A percentile compares a stretch with the other conserved stretches of the same genome.
Conservation (phyloP, 2,329 filamentous ascomycete species). For the Epichloe elymi region DNA sequence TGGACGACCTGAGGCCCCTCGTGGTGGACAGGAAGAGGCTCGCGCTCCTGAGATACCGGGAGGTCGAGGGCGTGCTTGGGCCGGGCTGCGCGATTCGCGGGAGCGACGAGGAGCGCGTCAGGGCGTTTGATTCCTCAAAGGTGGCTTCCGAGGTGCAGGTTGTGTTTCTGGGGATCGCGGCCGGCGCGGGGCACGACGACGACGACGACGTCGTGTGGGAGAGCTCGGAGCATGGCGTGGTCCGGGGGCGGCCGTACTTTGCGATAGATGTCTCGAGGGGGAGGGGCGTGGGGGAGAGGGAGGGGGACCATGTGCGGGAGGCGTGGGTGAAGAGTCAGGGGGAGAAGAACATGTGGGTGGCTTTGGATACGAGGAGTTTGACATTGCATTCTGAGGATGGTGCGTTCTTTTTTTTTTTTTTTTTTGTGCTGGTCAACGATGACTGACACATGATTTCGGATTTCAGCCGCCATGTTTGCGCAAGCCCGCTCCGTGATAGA, state of each 20-base stretch:
- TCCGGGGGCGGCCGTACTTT: conserved; percentile 73
- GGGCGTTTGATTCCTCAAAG: conserved; percentile 63
- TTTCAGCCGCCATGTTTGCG: conserved; percentile 74
- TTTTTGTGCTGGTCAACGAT: no score
- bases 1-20: conserved; percentile 68
- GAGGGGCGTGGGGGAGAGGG: conserved; percentile 42
- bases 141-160: conserved; percentile 50
- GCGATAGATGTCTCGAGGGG: conserved; percentile 77
- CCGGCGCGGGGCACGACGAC: conserved; percentile 26
- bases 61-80: conserved; percentile 60
- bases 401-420: conserved; percentile 20
- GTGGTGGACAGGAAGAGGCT: conserved; percentile 42
- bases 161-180: conserved; percentile 76
- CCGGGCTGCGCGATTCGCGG: conserved; percentile 51
- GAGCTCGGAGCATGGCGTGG: conserved; percentile 43
- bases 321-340: conserved; percentile 29
- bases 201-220: neutral
- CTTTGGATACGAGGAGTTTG: conserved; percentile 51
- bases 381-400: conserved; percentile 48
- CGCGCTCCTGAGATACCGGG: conserved; percentile 53
- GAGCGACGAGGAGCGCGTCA: conserved; percentile 59
- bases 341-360: conserved; percentile 49
- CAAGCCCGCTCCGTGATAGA: conserved; percentile 80
- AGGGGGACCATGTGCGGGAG: conserved; percentile 47
- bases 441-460: conserved; percentile 19